phyloP scores from a whole-genome alignment of 164 flowering plant genomes.

The Macadamia integrifolia region DNA sequence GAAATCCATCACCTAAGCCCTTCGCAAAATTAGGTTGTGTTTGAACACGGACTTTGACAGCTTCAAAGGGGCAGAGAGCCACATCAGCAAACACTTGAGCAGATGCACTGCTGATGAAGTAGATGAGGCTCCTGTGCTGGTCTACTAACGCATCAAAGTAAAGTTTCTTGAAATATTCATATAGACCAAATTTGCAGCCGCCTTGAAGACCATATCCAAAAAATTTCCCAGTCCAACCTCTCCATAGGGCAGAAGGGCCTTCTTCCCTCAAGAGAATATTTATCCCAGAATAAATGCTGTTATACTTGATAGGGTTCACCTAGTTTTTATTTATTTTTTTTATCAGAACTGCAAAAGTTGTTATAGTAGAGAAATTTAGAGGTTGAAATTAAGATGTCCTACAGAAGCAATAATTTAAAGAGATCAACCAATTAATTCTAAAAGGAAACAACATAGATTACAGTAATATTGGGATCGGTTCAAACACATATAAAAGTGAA shows the following conservation, averaged over 20 bases:
- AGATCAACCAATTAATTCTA: no score
- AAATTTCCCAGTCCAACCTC: slow-evolving; percentile 85
- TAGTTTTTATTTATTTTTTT: slow-evolving; percentile 12
- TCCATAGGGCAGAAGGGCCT: slow-evolving; percentile 76
- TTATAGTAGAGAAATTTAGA: not conserved
- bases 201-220: slow-evolving; percentile 93
- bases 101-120: slow-evolving; percentile 79
- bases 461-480: not conserved
- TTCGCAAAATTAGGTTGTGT: slow-evolving; percentile 68
- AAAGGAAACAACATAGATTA: no score
- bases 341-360: not conserved
- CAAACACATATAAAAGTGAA: not conserved
- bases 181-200: slow-evolving; percentile 82
- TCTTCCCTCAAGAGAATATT: slow-evolving; percentile 59
- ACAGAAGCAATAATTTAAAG: no score
- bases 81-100: slow-evolving; percentile 85
- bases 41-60: slow-evolving; percentile 85
- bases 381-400: not conserved
- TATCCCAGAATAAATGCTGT: slow-evolving; percentile 50
- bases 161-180: slow-evolving; percentile 78
- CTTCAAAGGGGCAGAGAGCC: slow-evolving; percentile 90
- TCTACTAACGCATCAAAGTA: slow-evolving; percentile 53
- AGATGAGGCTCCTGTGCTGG: slow-evolving; percentile 47
- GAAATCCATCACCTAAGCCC: slow-evolving; percentile 88
- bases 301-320: slow-evolving; percentile 80